Percentiles rank a stretch among this genome's conserved stretches.
These are phyloP conservation scores for Bimuria novae-zelandiae DNA, from an alignment of 2,329 filamentous ascomycete species.

Conservation along the genomic window DNA sequence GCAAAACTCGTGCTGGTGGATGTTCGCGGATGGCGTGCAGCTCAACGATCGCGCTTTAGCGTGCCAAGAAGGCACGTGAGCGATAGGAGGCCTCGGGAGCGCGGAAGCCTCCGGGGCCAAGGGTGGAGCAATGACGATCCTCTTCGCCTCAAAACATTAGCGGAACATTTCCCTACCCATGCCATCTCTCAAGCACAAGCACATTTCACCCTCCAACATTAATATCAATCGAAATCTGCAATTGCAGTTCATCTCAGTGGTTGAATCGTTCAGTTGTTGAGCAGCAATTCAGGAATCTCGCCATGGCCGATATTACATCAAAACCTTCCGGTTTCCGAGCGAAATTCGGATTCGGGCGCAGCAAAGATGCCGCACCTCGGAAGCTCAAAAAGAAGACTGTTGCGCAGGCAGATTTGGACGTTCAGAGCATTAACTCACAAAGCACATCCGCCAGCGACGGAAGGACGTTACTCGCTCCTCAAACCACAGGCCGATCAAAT, in stretches of 20 bases:
- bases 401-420: neutral
- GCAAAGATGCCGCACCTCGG: slow-evolving; percentile 3
- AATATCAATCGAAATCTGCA: neutral
- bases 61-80: slow-evolving; percentile 5
- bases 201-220: neutral
- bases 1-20: no score
- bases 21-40: no score
- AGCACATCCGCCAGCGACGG: neutral
- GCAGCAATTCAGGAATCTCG: neutral
- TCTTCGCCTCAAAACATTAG: neutral
- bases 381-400: slow-evolving; percentile 12
- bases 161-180: neutral
- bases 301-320: slow-evolving; percentile 8
- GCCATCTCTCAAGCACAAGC: neutral
- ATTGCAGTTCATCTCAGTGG: neutral
- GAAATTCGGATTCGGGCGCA: slow-evolving; percentile 9
- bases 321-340: slow-evolving; percentile 7
- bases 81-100: neutral
- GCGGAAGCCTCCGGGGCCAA: neutral
- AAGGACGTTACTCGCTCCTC: neutral
- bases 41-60: slow-evolving; percentile 1
- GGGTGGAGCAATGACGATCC: slow-evolving; percentile 3
- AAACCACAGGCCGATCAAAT: neutral
- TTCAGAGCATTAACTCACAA: slow-evolving; percentile 1
- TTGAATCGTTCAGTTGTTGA: neutral